Conservation (phyloP, 169 alveolate genomes). For the Plasmodium berghei region DNA sequence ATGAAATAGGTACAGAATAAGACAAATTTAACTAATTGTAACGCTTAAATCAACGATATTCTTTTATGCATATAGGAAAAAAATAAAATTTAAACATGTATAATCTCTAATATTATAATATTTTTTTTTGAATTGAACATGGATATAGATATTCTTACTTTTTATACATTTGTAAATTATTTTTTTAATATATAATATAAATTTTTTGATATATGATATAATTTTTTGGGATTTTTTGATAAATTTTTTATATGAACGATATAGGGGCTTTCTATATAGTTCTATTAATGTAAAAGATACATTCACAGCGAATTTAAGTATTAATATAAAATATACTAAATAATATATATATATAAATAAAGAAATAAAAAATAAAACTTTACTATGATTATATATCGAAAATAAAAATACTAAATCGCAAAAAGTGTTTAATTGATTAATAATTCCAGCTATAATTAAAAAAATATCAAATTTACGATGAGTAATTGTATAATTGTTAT, state of each 20-base stretch:
- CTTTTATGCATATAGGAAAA: too few species aligned
- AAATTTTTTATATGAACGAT: conserved; percentile 13
- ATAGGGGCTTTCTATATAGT: conserved; percentile 22
- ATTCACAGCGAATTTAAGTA: conserved; percentile 13
- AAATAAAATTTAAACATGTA: too few species aligned
- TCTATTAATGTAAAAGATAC: background rate
- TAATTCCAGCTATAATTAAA: conserved; percentile 28
- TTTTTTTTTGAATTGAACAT: too few species aligned
- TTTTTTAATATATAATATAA: too few species aligned
- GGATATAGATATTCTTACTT: too few species aligned
- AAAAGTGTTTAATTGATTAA: conserved; percentile 64
- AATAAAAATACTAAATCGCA: conserved; percentile 45
- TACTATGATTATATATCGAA: conserved; percentile 43
- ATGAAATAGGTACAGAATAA: background rate
- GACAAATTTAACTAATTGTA: background rate
- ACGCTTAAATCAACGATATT: too few species aligned
- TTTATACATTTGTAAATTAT: too few species aligned
- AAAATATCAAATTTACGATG: conserved; percentile 38
- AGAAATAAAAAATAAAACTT: conserved; percentile 21
- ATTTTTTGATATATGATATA: too few species aligned
- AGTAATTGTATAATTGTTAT: conserved; percentile 50
- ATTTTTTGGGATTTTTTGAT: too few species aligned
- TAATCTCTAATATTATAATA: too few species aligned
- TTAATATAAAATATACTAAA: conserved; percentile 19
- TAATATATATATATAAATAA: conserved; percentile 41